These are phyloP conservation scores for Chlorella sp. DNA, from an alignment of 139 green algal species.

Conservation along the genomic window DNA sequence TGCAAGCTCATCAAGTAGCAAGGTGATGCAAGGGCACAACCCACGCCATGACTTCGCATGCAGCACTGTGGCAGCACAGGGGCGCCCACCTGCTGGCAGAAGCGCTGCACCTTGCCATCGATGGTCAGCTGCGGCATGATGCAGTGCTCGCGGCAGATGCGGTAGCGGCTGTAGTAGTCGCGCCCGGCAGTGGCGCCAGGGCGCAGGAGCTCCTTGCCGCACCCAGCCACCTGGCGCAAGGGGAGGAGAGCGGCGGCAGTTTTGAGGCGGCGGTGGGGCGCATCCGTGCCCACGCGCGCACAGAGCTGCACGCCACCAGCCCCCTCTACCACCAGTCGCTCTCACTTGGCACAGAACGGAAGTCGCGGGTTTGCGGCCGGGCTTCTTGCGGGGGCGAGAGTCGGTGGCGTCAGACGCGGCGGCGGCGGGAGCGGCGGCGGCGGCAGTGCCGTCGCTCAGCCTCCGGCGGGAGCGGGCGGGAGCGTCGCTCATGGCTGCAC, in stretches of 20 bases:
- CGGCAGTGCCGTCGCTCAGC: no score
- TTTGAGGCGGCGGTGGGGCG: background rate
- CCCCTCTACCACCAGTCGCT: background rate
- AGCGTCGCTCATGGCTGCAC: no score
- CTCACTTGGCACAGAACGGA: no score
- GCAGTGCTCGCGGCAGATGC: background rate
- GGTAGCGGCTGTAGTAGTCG: background rate
- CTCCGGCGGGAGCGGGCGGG: no score
- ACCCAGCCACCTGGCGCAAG: background rate
- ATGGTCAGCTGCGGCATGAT: background rate
- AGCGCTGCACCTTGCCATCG: background rate
- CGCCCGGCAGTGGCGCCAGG: background rate
- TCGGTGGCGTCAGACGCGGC: no score
- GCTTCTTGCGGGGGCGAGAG: no score
- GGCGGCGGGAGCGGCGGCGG: no score
- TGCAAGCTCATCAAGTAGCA: no score
- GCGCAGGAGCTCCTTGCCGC: background rate
- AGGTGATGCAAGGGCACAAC: no score
- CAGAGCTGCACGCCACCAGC: background rate
- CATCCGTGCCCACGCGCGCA: background rate
- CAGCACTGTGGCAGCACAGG: no score
- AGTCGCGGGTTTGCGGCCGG: no score
- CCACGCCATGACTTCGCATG: no score
- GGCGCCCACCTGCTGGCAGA: slow-evolving; percentile 24
- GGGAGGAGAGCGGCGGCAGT: background rate